Percentiles rank a stretch among this genome's conserved stretches.
Conservation (phyloP, 2,329 filamentous ascomycete species). For the Atkinsonella texensis region DNA sequence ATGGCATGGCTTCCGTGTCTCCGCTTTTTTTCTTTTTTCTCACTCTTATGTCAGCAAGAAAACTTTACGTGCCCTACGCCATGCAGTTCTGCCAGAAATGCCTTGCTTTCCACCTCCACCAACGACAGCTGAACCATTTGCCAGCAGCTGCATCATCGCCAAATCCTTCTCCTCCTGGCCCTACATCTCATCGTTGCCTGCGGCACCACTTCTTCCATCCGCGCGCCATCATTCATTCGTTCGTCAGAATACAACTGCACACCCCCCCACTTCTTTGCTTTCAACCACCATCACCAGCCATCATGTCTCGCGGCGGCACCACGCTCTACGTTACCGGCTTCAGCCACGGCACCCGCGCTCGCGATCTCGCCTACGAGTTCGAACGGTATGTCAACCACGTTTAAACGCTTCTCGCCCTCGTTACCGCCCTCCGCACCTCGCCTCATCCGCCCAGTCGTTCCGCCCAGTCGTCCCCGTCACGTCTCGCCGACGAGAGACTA, state of each 20-base stretch:
- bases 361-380: slow-evolving; percentile 99
- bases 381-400: slow-evolving; percentile 85
- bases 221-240: slow-evolving; percentile 1
- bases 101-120: slow-evolving; percentile 3
- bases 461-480: slow-evolving; percentile 26
- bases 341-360: slow-evolving; percentile 94
- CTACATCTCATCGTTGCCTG: background rate
- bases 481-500: slow-evolving; percentile 22
- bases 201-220: background rate
- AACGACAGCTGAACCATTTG: slow-evolving; percentile 2
- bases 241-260: slow-evolving; percentile 4
- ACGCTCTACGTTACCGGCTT: slow-evolving; percentile 99
- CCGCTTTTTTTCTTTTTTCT: background rate
- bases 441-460: slow-evolving; percentile 30
- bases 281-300: slow-evolving; percentile 12
- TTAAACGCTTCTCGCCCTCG: slow-evolving; percentile 26
- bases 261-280: slow-evolving; percentile 1
- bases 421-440: slow-evolving; percentile 24
- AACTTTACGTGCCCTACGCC: slow-evolving; percentile 8
- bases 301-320: slow-evolving; percentile 84
- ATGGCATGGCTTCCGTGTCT: background rate
- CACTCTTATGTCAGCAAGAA: slow-evolving; percentile 11
- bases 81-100: background rate
- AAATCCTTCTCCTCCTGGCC: background rate
- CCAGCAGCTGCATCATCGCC: slow-evolving; percentile 5